Evolutionary conservation across 106 monocot species (phyloP).

Genomic region (Amphibolis antarctica): DNA sequence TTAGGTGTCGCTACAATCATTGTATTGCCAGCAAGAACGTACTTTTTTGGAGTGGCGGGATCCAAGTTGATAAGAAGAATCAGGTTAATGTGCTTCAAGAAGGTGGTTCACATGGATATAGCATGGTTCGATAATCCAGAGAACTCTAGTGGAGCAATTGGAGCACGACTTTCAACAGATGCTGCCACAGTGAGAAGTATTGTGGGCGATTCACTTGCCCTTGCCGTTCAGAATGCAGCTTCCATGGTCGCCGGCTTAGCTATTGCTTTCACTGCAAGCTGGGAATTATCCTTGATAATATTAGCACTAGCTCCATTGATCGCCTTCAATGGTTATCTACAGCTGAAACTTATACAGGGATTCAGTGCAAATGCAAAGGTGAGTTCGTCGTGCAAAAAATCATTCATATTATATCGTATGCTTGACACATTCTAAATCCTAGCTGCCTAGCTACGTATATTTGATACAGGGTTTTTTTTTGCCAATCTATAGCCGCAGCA

Average conservation of each 20-base stretch:
- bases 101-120: slow-evolving; percentile 53
- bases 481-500: no score
- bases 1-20: slow-evolving; percentile 23
- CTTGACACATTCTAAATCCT: no score
- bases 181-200: slow-evolving; percentile 13
- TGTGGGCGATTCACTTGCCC: slow-evolving; percentile 17
- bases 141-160: slow-evolving; percentile 32
- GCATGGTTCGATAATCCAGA: slow-evolving; percentile 62
- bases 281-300: slow-evolving; percentile 46
- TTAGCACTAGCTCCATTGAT: slow-evolving; percentile 48
- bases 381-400: no score
- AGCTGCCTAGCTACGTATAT: no score
- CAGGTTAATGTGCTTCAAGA: slow-evolving; percentile 42
- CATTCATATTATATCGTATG: no score
- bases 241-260: slow-evolving; percentile 12
- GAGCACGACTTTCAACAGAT: slow-evolving; percentile 14
- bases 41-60: slow-evolving; percentile 56
- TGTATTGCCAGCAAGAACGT: slow-evolving; percentile 27
- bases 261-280: slow-evolving; percentile 52
- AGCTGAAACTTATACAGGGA: slow-evolving; percentile 50
- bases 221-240: slow-evolving; percentile 9
- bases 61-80: slow-evolving; percentile 46
- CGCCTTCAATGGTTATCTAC: slow-evolving; percentile 48
- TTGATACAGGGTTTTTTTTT: no score
- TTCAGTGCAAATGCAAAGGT: slow-evolving; percentile 79